Evolutionary conservation across 2,329 filamentous ascomycete species (phyloP).

Genomic region (Ceratocystis lukuohia): DNA sequence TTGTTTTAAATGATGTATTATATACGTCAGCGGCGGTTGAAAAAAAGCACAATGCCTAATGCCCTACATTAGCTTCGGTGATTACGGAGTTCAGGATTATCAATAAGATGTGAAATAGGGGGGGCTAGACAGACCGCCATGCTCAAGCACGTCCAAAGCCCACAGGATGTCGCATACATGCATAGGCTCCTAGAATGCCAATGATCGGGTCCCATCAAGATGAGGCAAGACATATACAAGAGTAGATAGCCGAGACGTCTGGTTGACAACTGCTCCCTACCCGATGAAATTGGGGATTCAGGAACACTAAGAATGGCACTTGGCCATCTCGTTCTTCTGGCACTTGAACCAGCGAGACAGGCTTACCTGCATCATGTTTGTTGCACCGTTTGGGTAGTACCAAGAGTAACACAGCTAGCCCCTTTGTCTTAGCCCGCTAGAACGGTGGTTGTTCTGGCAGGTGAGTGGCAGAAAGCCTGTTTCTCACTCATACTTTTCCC

Average conservation of each 20-base stretch:
- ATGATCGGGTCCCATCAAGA: not conserved
- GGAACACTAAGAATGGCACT: not conserved
- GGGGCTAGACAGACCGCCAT: not conserved
- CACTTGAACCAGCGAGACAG: not conserved
- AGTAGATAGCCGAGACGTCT: not conserved
- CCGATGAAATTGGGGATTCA: not conserved
- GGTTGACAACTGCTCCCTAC: not conserved
- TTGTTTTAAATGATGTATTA: too few species aligned
- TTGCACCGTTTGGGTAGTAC: not conserved
- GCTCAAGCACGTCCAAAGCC: not conserved
- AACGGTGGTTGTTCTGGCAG: not conserved
- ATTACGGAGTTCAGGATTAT: too few species aligned
- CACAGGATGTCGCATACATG: not conserved
- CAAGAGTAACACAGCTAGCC: not conserved
- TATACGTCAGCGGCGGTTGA: too few species aligned
- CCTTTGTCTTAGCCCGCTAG: slow-evolving; percentile 1
- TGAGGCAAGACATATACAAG: not conserved
- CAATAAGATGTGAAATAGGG: not conserved
- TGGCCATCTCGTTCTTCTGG: not conserved
- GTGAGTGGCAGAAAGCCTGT: not conserved
- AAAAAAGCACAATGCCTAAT: too few species aligned
- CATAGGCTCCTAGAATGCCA: not conserved
- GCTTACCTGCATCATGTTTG: not conserved
- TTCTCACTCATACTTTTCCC: not conserved
- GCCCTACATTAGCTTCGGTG: too few species aligned